phyloP scores from a whole-genome alignment of 2,329 filamentous ascomycete genomes.

The Penicillium nordicum region DNA sequence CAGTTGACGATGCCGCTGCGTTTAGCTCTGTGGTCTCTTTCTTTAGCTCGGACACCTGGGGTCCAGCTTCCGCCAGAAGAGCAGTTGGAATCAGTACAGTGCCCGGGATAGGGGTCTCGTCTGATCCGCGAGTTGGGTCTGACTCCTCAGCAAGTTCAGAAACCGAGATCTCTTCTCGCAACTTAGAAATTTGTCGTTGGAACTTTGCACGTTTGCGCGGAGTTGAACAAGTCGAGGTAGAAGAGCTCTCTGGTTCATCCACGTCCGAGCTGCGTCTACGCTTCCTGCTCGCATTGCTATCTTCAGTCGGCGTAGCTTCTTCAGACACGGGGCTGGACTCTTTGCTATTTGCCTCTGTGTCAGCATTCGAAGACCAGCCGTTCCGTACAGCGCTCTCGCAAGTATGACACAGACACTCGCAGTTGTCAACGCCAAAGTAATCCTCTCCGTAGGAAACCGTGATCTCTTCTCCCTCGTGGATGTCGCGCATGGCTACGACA shows the following conservation, averaged over 20 bases:
- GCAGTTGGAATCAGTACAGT: conserved; percentile 2
- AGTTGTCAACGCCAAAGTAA: conserved; percentile 93
- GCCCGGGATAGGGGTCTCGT: conserved; percentile 9
- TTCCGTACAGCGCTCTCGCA: conserved; percentile 75
- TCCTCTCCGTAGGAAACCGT: conserved; percentile 94
- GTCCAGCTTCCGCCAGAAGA: background rate
- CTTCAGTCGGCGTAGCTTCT: conserved; percentile 17
- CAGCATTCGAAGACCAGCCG: conserved; percentile 67
- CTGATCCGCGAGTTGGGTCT: conserved; percentile 10
- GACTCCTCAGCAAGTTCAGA: conserved; percentile 29
- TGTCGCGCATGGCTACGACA: conserved; percentile 78
- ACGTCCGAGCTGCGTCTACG: conserved; percentile 27
- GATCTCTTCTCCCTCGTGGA: conserved; percentile 86
- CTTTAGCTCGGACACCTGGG: conserved; percentile 13
- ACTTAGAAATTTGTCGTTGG: conserved; percentile 33
- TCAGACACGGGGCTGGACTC: conserved; percentile 34
- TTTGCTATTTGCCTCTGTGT: conserved; percentile 34
- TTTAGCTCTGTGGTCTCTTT: conserved; percentile 13
- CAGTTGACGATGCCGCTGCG: conserved; percentile 7
- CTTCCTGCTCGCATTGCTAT: conserved; percentile 24
- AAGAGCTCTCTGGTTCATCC: conserved; percentile 30
- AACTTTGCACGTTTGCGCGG: conserved; percentile 36
- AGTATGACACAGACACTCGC: conserved; percentile 86
- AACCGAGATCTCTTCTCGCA: conserved; percentile 37
- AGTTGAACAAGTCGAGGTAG: conserved; percentile 21